These are phyloP conservation scores for Phytophthora chlamydospora DNA, from an alignment of 352 stramenopile species.

Conservation along the genomic window DNA sequence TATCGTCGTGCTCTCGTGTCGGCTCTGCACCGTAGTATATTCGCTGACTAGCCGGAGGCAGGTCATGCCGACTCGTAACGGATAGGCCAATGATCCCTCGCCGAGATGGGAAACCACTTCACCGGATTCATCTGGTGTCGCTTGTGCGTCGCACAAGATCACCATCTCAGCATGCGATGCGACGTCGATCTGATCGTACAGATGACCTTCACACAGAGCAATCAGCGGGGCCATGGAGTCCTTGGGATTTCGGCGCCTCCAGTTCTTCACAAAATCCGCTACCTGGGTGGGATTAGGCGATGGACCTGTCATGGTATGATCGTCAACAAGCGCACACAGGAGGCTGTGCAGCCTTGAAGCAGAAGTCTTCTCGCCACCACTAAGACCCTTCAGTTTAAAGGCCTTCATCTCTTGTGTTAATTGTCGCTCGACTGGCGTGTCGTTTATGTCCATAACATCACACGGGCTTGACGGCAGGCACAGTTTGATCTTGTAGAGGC, in stretches of 20 bases:
- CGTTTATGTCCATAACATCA: constrained; percentile 12
- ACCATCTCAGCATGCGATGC: neutral
- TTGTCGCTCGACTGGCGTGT: neutral
- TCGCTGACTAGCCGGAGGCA: neutral
- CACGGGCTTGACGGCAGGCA: neutral
- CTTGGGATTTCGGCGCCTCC: neutral
- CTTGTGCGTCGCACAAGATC: constrained; percentile 7
- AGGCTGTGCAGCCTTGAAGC: neutral
- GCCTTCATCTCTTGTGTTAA: constrained; percentile 3
- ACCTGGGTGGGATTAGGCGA: neutral
- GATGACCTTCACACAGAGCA: neutral
- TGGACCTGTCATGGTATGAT: neutral
- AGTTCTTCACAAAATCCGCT: constrained; percentile 13
- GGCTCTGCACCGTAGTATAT: neutral
- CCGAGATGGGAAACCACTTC: neutral
- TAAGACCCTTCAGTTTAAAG: neutral
- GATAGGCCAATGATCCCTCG: constrained; percentile 1
- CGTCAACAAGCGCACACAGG: neutral
- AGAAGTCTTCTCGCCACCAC: neutral
- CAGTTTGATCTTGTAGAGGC: constrained; percentile 8
- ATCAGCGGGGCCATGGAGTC: constrained; percentile 5
- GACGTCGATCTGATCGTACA: constrained; percentile 1
- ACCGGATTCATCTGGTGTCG: neutral
- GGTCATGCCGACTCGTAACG: neutral
- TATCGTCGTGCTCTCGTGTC: neutral